Base-by-base conservation (phyloP, 768 basidiomycete genomes). In the Fistulinella prunicolor region DNA sequence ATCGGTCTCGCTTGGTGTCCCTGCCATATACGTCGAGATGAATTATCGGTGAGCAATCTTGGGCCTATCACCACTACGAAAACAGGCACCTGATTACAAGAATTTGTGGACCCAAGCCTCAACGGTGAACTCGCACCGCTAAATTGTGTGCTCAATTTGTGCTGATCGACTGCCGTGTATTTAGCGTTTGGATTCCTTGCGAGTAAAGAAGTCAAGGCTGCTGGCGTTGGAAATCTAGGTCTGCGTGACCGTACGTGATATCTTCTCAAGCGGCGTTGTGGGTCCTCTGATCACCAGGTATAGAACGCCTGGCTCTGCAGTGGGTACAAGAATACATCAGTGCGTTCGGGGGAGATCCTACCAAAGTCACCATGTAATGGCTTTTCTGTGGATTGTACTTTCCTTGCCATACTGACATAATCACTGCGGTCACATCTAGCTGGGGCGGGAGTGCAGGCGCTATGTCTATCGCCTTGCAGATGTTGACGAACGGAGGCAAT, bases 271-370 rank as follows among this genome's bases (percentile, higher is more conserved):
- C 9, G 2, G 4, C 21, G 16, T 22, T 30, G 13, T 6, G 0
- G 7, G 10, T 10, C 13, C 13, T 29, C 13, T 37, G 3, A 44
- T 10, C 7, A 20, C n/a, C 4, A 1, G 13, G 1, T 21, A 45
- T 29, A 74, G 64, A 66, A 44, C 57, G 67, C 9, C 52, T 67
- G 8, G 78, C 76, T 1, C 57, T 79, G 9, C 53, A 70, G 52
- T 81, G 78, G 85, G 74, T 86, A 0, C 79, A 85, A 54, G 62
- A 71, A 20, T 78, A 86, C 54, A 83, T 86, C 37, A 68, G 54
- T 14, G 61, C 62, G 0, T 87, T 86, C 52, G 84, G 85, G 10
- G 83, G 83, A 13, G 79, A 78, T 51, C 70, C 69, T n/a, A 56
- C n/a, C 10, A 72, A 75, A 64, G 74, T 73, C 7, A 60, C 68